Conservation (phyloP, 164 flowering plant species). For the Berberis vulgaris region DNA sequence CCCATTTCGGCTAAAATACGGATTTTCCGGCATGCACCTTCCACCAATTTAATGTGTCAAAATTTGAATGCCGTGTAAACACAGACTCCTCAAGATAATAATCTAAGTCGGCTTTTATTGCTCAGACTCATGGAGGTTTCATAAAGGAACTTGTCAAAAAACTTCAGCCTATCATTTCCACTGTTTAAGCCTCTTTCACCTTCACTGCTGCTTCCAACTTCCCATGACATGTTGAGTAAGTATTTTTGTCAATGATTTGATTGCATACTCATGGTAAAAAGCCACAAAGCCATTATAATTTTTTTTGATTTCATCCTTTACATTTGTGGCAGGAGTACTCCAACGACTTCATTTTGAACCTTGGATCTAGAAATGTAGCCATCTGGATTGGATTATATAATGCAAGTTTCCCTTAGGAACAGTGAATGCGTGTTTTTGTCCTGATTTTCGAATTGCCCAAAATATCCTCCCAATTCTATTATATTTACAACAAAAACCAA, state of each 20-base stretch:
- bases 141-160: neutral
- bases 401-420: no score
- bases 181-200: neutral
- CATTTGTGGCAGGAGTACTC: no score
- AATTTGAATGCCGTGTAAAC: neutral
- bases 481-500: no score
- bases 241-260: neutral
- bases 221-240: no score
- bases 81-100: neutral
- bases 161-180: neutral
- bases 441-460: no score
- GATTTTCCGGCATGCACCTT: neutral
- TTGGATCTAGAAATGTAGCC: no score
- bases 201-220: neutral
- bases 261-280: neutral
- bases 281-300: neutral
- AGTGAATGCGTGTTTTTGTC: no score
- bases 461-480: no score
- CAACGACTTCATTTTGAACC: no score
- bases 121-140: neutral
- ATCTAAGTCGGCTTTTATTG: neutral
- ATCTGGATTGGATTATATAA: no score
- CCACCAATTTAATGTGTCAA: slow-evolving; percentile 3
- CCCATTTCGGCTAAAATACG: neutral
- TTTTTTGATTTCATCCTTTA: neutral